Conservation (phyloP, 345 rosid species). For the Populus euphratica region DNA sequence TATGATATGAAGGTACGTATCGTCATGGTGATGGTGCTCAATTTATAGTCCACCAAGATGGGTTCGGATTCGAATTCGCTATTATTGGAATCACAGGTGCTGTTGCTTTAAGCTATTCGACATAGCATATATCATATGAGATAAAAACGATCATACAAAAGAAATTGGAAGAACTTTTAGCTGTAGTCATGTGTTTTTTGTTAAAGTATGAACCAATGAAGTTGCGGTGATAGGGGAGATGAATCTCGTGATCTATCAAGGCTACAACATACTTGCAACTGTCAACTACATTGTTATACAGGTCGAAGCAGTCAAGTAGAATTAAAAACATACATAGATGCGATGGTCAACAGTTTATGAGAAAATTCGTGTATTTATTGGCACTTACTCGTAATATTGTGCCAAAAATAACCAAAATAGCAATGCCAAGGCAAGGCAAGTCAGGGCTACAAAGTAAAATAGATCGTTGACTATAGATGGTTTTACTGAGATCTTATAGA, state of each 20-base stretch:
- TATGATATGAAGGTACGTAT: not conserved
- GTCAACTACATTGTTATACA: not conserved
- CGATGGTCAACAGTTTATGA: no score
- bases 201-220: not conserved
- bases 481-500: no score
- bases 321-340: no score
- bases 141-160: not conserved
- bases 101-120: not conserved
- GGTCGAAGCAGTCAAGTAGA: no score
- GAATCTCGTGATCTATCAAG: conserved; percentile 4
- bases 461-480: no score
- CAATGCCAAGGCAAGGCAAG: not conserved
- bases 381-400: not conserved
- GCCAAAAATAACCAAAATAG: not conserved
- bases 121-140: not conserved
- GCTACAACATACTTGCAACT: not conserved
- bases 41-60: conserved; percentile 12
- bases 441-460: not conserved
- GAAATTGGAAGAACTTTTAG: not conserved
- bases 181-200: conserved; percentile 5
- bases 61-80: conserved; percentile 8
- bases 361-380: not conserved
- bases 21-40: not conserved
- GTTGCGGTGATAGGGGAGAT: not conserved
- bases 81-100: conserved; percentile 25